A percentile compares a stretch with the other conserved stretches of the same genome.
phyloP scores from a whole-genome alignment of 2,329 filamentous ascomycete species.

The Bipolaris oryzae region DNA sequence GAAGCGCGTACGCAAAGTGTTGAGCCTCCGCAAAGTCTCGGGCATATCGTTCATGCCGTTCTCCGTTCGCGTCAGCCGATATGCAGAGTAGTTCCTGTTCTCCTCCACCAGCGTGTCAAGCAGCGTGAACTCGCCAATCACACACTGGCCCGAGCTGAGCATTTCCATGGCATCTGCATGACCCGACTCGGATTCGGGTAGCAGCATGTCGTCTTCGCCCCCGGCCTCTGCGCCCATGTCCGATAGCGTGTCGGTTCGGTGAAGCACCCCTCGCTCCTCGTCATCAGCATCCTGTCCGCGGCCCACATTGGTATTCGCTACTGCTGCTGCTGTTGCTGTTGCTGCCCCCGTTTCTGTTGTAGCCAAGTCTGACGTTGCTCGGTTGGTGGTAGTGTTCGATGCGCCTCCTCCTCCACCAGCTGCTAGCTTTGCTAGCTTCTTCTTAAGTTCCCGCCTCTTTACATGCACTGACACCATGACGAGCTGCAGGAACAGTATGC shows the following conservation, averaged over 20 bases:
- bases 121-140: conserved; percentile 53
- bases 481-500: conserved; percentile 62
- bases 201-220: conserved; percentile 35
- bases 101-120: conserved; percentile 52
- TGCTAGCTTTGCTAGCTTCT: conserved; percentile 40
- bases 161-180: conserved; percentile 49
- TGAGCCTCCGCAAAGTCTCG: conserved; percentile 41
- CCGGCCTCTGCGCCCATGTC: conserved; percentile 52
- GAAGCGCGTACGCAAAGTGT: conserved; percentile 42
- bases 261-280: conserved; percentile 63
- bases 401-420: conserved; percentile 18
- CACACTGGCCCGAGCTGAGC: conserved; percentile 55
- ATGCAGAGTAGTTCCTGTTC: conserved; percentile 46
- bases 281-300: conserved; percentile 61
- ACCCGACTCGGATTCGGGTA: conserved; percentile 35
- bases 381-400: conserved; percentile 6
- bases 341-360: conserved; percentile 11
- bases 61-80: conserved; percentile 38
- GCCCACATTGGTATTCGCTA: conserved; percentile 19
- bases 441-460: conserved; percentile 58
- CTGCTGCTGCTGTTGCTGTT: conserved; percentile 5
- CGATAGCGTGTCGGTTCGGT: conserved; percentile 46
- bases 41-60: conserved; percentile 38
- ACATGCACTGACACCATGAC: conserved; percentile 62
- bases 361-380: conserved; percentile 17